Percentiles rank a stretch among this genome's conserved stretches.
Conservation (phyloP, 2,329 filamentous ascomycete genomes). For the Pseudogymnoascus sp. region DNA sequence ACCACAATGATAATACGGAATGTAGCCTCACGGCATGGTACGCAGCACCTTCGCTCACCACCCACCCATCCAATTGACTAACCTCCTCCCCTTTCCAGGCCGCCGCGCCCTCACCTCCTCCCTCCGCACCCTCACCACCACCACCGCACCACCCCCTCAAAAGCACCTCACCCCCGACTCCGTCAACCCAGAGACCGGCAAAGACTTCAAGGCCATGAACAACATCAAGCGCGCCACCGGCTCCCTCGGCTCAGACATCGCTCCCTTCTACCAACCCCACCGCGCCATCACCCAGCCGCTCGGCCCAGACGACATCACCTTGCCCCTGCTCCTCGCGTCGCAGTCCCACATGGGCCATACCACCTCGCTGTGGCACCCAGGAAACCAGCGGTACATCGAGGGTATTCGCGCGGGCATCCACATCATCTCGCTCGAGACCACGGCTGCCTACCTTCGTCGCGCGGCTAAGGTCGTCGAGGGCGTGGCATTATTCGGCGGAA, state of each 20-base stretch:
- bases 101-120: conserved; percentile 37
- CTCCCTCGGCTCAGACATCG: conserved; percentile 41
- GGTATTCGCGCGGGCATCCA: conserved; percentile 82
- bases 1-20: conserved; percentile 50
- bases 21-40: conserved; percentile 47
- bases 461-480: conserved; percentile 88
- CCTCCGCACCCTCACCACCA: conserved; percentile 33
- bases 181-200: conserved; percentile 19
- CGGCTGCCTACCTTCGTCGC: conserved; percentile 80
- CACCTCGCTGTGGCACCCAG: conserved; percentile 87
- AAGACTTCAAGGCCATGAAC: conserved; percentile 20
- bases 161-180: conserved; percentile 15
- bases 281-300: conserved; percentile 66
- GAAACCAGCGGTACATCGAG: conserved; percentile 89
- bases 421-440: conserved; percentile 86
- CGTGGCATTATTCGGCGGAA: conserved; percentile 71
- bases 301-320: conserved; percentile 68
- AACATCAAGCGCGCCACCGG: conserved; percentile 39
- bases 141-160: conserved; percentile 18
- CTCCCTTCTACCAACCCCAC: conserved; percentile 56
- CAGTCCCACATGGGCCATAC: conserved; percentile 87
- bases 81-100: conserved; percentile 33
- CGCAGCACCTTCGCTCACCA: conserved; percentile 18
- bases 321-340: conserved; percentile 82
- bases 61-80: conserved; percentile 18